Evolutionary conservation across 768 basidiomycete species (phyloP).

Genomic region (Dioszegia crocea): DNA sequence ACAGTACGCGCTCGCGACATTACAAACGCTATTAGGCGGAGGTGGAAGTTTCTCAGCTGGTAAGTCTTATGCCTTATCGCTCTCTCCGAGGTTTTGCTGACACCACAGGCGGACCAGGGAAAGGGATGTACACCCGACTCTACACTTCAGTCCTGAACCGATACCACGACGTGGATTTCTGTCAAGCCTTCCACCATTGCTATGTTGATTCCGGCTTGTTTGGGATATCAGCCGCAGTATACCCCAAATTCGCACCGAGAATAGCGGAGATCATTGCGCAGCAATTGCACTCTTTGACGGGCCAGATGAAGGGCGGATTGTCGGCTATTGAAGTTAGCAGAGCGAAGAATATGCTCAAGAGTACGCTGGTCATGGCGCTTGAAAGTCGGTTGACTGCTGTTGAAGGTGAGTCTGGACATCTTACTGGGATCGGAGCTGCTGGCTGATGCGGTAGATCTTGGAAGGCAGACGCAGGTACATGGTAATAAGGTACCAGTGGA

Average conservation of each 20-base stretch:
- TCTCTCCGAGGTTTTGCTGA: neutral
- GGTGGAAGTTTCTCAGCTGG: conserved; percentile 93
- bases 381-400: conserved; percentile 61
- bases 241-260: conserved; percentile 60
- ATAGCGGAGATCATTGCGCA: conserved; percentile 80
- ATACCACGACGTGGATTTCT: conserved; percentile 89
- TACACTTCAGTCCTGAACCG: conserved; percentile 95
- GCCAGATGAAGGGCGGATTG: conserved; percentile 51
- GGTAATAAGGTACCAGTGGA: conserved; percentile 76
- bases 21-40: conserved; percentile 91
- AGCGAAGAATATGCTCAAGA: conserved; percentile 93
- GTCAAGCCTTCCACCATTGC: conserved; percentile 94
- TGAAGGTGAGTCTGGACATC: conserved; percentile 50
- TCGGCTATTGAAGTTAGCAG: conserved; percentile 64
- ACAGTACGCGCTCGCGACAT: conserved; percentile 77
- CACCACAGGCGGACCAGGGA: conserved; percentile 71
- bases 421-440: neutral
- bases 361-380: conserved; percentile 86
- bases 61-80: conserved; percentile 45
- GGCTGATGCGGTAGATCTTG: conserved; percentile 64
- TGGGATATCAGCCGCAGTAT: conserved; percentile 80
- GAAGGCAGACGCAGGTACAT: conserved; percentile 86
- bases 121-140: conserved; percentile 97
- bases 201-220: conserved; percentile 92
- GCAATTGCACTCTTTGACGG: conserved; percentile 76